Evolutionary conservation across 768 basidiomycete genomes (phyloP), one percentile per base, ranked within the genome.

Genomic region (Amanita exitialis): DNA sequence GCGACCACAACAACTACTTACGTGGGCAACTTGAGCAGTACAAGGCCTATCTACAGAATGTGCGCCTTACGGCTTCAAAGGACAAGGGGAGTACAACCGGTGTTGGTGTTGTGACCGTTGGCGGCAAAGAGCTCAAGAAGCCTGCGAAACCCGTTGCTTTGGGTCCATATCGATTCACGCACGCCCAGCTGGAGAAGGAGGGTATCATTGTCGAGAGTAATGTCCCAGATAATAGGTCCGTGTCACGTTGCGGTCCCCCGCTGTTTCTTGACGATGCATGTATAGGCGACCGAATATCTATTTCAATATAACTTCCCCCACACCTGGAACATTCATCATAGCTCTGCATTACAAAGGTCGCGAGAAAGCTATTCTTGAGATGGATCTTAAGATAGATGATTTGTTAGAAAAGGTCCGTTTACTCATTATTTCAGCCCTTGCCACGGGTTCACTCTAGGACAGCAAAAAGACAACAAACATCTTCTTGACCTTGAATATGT

Each of bases 391-490:
- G 73, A 96, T 98, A 59, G 95, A 99, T 66, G 95, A 99, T 69
- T 68, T 98, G 56, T 69, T 97, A 62, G 95, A 98, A 68, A 97
- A 97, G 86, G 93, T 92, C 56, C 25, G 79, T 57, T 37, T 27
- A 18, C 18, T 6, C 30, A 13, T 44, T 49, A 10, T 20, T 37
- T 45, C 34, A 43, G 47, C 52, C 7, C 16, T 57, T 36, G 34
- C 37, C 16, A 47, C 36, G 54, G 30, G 55, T 45, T 18, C 30
- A 51, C 34, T 35, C 23, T 25, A 21, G 50, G 36, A 61, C 62
- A 97, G 93, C 95, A 98, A 91, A 96, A 97, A 71, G 95, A 99
- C 67, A 94, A 95, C 70, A 94, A 97, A 61, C 91, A 94, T 61
- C 73, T 94, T 30, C 70, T 99, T 56, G 96, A 99, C 70, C 74